Evolutionary conservation across 176 grass and related monocot species (phyloP), one percentile per base, ranked within the genome.

Genomic region (Zoysia pacifica): DNA sequence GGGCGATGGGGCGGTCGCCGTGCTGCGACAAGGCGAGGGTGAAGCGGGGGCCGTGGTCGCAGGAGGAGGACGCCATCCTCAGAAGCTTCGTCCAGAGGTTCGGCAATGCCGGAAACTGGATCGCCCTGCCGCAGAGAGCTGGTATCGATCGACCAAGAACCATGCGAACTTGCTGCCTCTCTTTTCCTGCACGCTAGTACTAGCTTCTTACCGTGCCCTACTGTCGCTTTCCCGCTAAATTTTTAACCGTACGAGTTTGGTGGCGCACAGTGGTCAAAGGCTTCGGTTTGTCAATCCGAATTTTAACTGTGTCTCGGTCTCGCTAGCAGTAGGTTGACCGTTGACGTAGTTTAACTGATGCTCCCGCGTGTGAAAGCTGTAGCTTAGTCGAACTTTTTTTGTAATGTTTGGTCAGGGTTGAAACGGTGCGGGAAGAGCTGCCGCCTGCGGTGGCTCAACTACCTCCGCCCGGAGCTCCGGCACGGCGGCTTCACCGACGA

Each of bases 31-130:
- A 87, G 83, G 61, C 87, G 63, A 94, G 55, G 9, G 94, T 97
- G 82, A 97, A 91, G 84, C 53, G 91, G n/a, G 94, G 94, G 8
- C 94, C 91, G 20, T 97, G 94, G 94, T 97, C 94, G 61, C 79
- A 81, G 77, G 89, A 94, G 70, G 94, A 97, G 79, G 94, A 97
- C 78, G 86, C 76, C 36, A 6, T 89, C 37, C 87, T 89, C 66
- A 65, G 72, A 72, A 85, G 66, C 72, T 89, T 85, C 87, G 72
- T 89, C 49, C 36, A 81, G 59, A 85, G 77, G 82, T 89, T 89
- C 82, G 87, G 82, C 49, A 89, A 89, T 85, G 87, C 56, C 78
- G 82, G 87, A 14, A 89, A 81, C 78, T 89, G 87, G 87, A 89
- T 89, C 65, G 38, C 78, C 11, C 65, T 89, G 59, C 87, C 87